Conservation (phyloP, 352 stramenopile genomes). For the Phytophthora pistaciae region DNA sequence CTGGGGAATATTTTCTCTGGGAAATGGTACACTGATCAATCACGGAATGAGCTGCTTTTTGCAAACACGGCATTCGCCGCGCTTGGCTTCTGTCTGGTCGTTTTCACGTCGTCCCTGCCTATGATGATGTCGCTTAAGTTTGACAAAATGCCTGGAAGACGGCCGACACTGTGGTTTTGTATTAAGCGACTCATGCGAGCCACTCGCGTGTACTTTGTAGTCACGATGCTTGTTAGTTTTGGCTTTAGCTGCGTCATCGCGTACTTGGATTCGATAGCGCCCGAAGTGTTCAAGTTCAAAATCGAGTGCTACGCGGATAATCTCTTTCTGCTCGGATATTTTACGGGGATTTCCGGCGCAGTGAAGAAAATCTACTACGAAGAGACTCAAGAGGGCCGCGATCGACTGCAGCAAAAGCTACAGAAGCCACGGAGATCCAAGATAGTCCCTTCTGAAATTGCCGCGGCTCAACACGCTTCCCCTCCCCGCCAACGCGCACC, state of each 20-base stretch:
- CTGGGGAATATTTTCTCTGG: conserved; percentile 21
- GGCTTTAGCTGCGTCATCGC: conserved; percentile 7
- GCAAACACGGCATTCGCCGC: conserved; percentile 9
- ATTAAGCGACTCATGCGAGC: conserved; percentile 6
- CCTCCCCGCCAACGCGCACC: neutral
- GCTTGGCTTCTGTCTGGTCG: conserved; percentile 27
- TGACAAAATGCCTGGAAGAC: neutral
- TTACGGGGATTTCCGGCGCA: neutral
- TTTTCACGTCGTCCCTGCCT: conserved; percentile 14
- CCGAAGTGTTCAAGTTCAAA: conserved; percentile 1
- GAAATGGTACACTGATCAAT: conserved; percentile 17
- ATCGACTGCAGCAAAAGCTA: neutral
- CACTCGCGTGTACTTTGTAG: neutral
- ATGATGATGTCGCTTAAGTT: conserved; percentile 28
- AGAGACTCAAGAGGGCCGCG: conserved; percentile 10
- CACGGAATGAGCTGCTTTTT: conserved; percentile 13
- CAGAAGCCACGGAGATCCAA: neutral
- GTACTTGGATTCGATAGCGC: neutral
- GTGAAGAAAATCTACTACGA: conserved; percentile 18
- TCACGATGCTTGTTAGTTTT: conserved; percentile 11
- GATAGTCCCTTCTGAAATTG: neutral
- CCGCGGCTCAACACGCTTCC: neutral
- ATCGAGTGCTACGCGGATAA: conserved; percentile 4
- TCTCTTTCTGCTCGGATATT: neutral
- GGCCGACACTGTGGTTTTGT: conserved; percentile 18